These are phyloP conservation scores for Tilletia horrida DNA, from an alignment of 1,284 basidiomycete genomes.

Conservation along the genomic window DNA sequence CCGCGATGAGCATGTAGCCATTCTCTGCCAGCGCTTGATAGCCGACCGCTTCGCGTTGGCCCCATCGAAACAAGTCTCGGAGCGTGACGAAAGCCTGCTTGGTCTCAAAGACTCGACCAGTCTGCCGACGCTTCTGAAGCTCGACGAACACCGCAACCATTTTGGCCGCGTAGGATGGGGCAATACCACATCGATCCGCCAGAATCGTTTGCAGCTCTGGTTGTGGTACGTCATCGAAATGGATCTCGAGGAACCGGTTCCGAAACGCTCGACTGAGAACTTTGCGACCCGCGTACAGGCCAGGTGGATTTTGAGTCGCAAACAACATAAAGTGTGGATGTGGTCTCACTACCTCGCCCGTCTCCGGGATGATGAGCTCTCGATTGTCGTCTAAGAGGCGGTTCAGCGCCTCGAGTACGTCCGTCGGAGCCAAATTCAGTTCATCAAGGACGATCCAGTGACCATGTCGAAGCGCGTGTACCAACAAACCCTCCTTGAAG, in stretches of 20 bases:
- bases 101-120: constrained; percentile 89
- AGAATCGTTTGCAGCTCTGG: constrained; percentile 83
- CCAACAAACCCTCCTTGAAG: constrained; percentile 85
- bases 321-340: constrained; percentile 98
- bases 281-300: constrained; percentile 94
- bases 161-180: constrained; percentile 69
- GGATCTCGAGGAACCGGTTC: constrained; percentile 97
- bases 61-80: constrained; percentile 97
- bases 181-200: constrained; percentile 48
- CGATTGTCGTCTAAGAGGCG: constrained; percentile 95
- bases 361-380: constrained; percentile 92
- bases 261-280: constrained; percentile 92
- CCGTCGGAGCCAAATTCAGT: constrained; percentile 93
- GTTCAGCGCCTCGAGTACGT: constrained; percentile 96
- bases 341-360: constrained; percentile 87
- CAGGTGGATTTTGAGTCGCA: constrained; percentile 96
- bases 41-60: constrained; percentile 73
- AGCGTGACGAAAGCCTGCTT: constrained; percentile 95
- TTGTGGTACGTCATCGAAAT: constrained; percentile 96
- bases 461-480: constrained; percentile 83
- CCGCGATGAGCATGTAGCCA: constrained; percentile 95
- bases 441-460: constrained; percentile 99
- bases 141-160: constrained; percentile 92
- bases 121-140: constrained; percentile 85
- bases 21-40: constrained; percentile 93